phyloP scores from a whole-genome alignment of 768 basidiomycete genomes.

The Serendipita vermifera region DNA sequence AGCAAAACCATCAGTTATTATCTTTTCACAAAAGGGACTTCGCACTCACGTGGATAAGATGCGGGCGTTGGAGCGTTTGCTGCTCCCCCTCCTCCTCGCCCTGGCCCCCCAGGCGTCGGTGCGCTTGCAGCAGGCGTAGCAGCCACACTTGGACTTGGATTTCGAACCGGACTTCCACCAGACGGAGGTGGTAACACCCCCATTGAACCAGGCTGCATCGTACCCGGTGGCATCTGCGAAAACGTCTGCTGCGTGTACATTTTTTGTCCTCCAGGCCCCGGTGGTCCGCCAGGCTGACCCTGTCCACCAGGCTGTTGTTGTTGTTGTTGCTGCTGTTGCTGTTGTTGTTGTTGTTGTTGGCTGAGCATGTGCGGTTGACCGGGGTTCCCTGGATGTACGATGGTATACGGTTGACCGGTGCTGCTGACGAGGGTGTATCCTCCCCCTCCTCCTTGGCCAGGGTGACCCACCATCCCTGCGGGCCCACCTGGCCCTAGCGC shows the following conservation, averaged over 20 bases:
- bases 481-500: background rate
- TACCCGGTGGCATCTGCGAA: too few relatives aligned
- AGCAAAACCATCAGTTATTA: background rate
- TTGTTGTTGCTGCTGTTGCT: conserved; percentile 24
- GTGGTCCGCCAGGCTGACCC: conserved; percentile 19
- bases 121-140: background rate
- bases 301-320: conserved; percentile 26
- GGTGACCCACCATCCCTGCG: background rate
- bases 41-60: background rate
- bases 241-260: too few relatives aligned
- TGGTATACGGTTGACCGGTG: background rate
- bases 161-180: background rate
- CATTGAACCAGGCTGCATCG: too few relatives aligned
- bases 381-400: conserved; percentile 22
- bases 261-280: conserved; percentile 25
- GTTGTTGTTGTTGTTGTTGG: conserved; percentile 24
- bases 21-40: background rate
- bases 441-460: background rate
- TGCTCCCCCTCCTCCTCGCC: too few relatives aligned
- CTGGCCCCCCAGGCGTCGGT: background rate
- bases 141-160: background rate
- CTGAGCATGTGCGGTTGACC: background rate
- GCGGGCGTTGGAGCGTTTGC: too few relatives aligned
- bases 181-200: too few relatives aligned
- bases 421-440: background rate